Base-by-base conservation (phyloP, 2,329 filamentous ascomycete genomes). In the Talaromyces albobiverticillius region DNA sequence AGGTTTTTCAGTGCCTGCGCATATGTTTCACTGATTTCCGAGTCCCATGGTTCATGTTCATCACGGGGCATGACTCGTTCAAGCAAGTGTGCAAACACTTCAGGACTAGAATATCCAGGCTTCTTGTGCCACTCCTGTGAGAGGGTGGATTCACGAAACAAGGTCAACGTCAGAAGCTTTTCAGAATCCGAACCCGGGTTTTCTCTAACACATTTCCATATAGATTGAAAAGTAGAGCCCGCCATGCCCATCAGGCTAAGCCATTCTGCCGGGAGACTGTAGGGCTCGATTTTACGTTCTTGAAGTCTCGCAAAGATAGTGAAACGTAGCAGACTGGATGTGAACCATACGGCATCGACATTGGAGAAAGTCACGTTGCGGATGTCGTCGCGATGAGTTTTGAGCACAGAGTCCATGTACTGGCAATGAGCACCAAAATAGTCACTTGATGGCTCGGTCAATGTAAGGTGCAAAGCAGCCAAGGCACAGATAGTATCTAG, bases 261-360 rank as follows among this genome's bases (percentile, higher is more conserved):
- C 46, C 46, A 55, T 45, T 55, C 46, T 29, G 23, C 42, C 8
- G 53, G 53, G 4, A 49, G 53, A 22, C 25, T 42, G 31, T 55
- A 55, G 20, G 36, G 46, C 9, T 55, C 40, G 2, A 49, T 40
- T 23, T 42, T 29, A 13, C 53, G 40, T 10, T 51, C 47, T 40
- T 55, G 53, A 26, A 55, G 53, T 18, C 38, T 40, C 6, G 47
- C 40, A 46, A 55, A 54, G 3, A 49, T 32, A 5, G 31, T 20
- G 5, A 34, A 32, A 20, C 53, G 46, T n/a, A 55, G 46, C n/a
- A 55, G 29, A 34, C 53, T 55, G 20, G 53, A 55, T 11, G 53
- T 55, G 23, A 55, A 46, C 53, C 53, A 55, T 45, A 55, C 36
- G 10, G 46, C 53, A 31, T 55, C 53, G 25, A 36, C 46, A 14